A percentile compares a stretch with the other conserved stretches of the same genome.
Evolutionary conservation across 2,329 filamentous ascomycete species (phyloP).

Genomic region (Sporothrix inflata): DNA sequence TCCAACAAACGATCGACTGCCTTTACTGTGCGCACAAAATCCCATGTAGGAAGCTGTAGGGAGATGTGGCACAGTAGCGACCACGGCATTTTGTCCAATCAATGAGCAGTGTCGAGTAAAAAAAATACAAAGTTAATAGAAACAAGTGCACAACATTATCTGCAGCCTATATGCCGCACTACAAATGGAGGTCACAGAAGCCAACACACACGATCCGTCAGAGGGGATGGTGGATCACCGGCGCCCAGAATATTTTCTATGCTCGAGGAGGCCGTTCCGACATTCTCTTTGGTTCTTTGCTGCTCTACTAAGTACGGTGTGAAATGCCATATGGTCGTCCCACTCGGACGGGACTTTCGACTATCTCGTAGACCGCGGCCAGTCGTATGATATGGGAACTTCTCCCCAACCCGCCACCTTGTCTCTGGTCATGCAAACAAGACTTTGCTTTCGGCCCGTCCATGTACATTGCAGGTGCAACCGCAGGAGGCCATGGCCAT

Average conservation of each 20-base stretch:
- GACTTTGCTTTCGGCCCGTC: not conserved
- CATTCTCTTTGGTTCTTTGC: no score
- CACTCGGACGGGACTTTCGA: not conserved
- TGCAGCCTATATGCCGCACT: not conserved
- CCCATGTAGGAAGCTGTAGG: not conserved
- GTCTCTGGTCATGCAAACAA: not conserved
- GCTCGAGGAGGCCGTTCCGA: no score
- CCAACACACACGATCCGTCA: no score
- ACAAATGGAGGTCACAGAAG: no score
- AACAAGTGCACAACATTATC: not conserved
- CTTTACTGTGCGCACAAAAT: not conserved
- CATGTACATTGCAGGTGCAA: not conserved
- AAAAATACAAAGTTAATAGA: not conserved
- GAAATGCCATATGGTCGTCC: not conserved
- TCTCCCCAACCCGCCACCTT: not conserved
- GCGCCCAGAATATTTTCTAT: no score
- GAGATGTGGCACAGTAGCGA: not conserved
- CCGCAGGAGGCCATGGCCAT: no score
- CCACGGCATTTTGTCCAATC: not conserved
- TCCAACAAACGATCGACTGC: not conserved
- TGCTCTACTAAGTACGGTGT: no score
- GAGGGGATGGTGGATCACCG: no score
- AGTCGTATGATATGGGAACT: not conserved
- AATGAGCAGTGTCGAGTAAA: not conserved
- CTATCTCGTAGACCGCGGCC: no score